phyloP scores from a whole-genome alignment of 2,329 filamentous ascomycete genomes.

The Sporothrix brasiliensis region DNA sequence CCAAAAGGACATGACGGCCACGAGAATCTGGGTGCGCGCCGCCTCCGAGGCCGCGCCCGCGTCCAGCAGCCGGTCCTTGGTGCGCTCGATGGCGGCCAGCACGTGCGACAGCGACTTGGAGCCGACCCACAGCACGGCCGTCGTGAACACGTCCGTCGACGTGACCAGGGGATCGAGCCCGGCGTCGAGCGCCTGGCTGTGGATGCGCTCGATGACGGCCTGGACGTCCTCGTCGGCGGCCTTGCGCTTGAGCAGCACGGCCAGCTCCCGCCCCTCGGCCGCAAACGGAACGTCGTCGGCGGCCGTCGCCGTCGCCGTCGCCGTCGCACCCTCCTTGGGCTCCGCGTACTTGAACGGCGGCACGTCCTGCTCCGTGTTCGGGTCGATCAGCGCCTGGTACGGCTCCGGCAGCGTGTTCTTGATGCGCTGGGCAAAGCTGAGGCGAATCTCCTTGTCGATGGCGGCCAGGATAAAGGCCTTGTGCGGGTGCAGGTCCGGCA shows the following conservation, averaged over 20 bases:
- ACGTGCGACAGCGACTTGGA: conserved; percentile 96
- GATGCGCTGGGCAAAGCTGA: conserved; percentile 95
- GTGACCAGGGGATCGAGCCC: conserved; percentile 76
- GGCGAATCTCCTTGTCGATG: conserved; percentile 92
- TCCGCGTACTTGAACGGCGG: conserved; percentile 81
- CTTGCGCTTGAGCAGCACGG: conserved; percentile 78
- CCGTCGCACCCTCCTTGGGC: not conserved
- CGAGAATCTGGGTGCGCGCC: conserved; percentile 84
- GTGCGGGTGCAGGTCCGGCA: conserved; percentile 77
- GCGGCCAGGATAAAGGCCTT: conserved; percentile 92
- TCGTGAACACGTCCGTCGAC: conserved; percentile 94
- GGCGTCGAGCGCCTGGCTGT: conserved; percentile 71
- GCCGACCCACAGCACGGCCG: conserved; percentile 87
- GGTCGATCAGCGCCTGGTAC: conserved; percentile 80
- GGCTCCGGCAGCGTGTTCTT: conserved; percentile 86
- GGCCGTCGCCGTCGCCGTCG: not conserved
- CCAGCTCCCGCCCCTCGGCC: conserved; percentile 79
- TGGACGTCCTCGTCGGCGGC: conserved; percentile 85
- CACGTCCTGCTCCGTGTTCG: conserved; percentile 91
- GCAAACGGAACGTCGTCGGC: conserved; percentile 56
- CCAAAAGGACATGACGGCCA: conserved; percentile 92
- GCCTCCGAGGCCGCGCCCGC: conserved; percentile 74
- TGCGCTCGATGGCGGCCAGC: conserved; percentile 91
- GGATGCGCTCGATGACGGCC: conserved; percentile 75
- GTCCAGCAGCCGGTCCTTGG: conserved; percentile 82